Conservation (phyloP, 2,329 filamentous ascomycete genomes). For the Verticillium isaacii region DNA sequence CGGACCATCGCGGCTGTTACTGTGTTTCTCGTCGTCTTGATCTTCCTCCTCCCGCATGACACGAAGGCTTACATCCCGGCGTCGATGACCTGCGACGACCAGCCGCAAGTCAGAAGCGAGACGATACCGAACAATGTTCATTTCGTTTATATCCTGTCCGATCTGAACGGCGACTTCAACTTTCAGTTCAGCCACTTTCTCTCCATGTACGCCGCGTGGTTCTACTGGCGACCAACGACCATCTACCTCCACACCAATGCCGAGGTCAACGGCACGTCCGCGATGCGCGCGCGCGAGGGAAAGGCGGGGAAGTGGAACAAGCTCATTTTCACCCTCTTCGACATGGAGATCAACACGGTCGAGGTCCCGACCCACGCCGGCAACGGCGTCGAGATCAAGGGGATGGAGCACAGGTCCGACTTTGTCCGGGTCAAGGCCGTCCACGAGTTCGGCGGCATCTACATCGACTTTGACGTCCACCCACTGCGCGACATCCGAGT, state of each 20-base stretch:
- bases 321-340: constrained; percentile 17
- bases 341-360: constrained; percentile 10
- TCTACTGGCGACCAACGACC: constrained; percentile 14
- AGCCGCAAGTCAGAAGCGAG: background rate
- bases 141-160: constrained; percentile 16
- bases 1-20: background rate
- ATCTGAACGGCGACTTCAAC: constrained; percentile 11
- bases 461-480: constrained; percentile 18
- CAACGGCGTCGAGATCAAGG: background rate
- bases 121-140: constrained; percentile 20
- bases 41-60: background rate
- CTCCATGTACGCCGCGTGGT: constrained; percentile 16
- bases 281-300: constrained; percentile 8
- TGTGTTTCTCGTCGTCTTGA: background rate
- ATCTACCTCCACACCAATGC: constrained; percentile 23
- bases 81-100: background rate
- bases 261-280: constrained; percentile 4
- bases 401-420: constrained; percentile 6
- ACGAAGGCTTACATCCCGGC: background rate
- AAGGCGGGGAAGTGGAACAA: constrained; percentile 16
- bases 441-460: constrained; percentile 17
- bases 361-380: background rate
- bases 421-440: constrained; percentile 10
- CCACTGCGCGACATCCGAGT: constrained; percentile 2
- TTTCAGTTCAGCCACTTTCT: constrained; percentile 20